Base-by-base conservation (phyloP, 2,329 filamentous ascomycete genomes). In the Arthrobotrys iridis region DNA sequence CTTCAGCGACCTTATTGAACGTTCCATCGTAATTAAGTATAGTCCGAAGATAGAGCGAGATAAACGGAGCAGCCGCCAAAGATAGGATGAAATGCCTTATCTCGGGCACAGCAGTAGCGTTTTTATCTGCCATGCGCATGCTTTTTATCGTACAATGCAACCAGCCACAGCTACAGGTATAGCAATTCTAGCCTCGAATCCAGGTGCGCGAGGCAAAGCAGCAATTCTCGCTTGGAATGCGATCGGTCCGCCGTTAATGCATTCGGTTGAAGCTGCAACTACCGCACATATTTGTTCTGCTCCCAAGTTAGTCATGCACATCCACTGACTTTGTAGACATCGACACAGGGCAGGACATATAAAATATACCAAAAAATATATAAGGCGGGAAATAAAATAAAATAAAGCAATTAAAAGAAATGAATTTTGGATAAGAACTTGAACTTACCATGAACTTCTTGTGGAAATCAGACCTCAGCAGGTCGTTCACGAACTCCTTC, bases 371-470 rank as follows among this genome's bases (percentile, higher is more conserved):
- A n/a, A n/a, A n/a, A n/a, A n/a, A n/a, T n/a, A n/a, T 10, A 33
- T 33, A 10, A 20, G n/a, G 20, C n/a, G 15, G 6, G 40, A 20
- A 45, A 4, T 4, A 4, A 45, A 20, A 20, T 45, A 18, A 15
- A 6, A 18, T 2, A 4, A 45, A 20, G 20, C 6, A 45, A 4
- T 20, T 6, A 18, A 20, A 18, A 40, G 40, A 0, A 52, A 22
- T 4, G 2, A 41, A 24, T 5, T 22, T 33, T n/a, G 26, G 71
- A 33, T 20, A 43, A 22, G 30, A 30, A n/a, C n/a, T n/a, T n/a
- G 26, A 50, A 77, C 83, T 82, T 82, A 87, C 86, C 95, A 99
- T 99, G 83, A 99, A 99, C 77, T 93, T 90, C 84, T 93, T 95
- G 85, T 99, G 95, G 83, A 99, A 99, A 83, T 99, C 95, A 28